phyloP scores from a whole-genome alignment of 345 rosid species.

The Eutrema yunnanense region DNA sequence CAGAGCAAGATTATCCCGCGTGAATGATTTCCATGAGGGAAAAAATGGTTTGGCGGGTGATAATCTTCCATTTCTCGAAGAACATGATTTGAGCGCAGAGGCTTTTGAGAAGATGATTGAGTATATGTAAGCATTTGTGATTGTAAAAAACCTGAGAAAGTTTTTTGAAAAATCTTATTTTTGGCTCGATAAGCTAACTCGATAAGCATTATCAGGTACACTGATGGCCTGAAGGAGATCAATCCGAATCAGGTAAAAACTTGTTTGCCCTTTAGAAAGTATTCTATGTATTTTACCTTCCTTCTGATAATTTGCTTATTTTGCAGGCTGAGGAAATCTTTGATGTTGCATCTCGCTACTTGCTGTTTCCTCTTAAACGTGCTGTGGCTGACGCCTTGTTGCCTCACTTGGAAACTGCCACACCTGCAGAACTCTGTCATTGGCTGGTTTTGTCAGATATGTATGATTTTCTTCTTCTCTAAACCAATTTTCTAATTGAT shows the following conservation, averaged over 20 bases:
- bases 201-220: conserved; percentile 63
- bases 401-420: conserved; percentile 73
- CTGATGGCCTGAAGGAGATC: conserved; percentile 80
- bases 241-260: conserved; percentile 67
- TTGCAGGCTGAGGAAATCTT: conserved; percentile 88
- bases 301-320: conserved; percentile 8
- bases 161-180: background rate
- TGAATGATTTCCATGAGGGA: conserved; percentile 68
- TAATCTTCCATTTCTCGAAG: conserved; percentile 69
- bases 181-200: conserved; percentile 8
- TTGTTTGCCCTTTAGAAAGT: background rate
- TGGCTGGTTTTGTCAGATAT: conserved; percentile 89
- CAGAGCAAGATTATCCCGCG: conserved; percentile 69
- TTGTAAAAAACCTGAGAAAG: background rate
- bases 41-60: conserved; percentile 36
- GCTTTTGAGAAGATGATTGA: conserved; percentile 89
- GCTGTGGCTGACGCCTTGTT: conserved; percentile 87
- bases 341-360: conserved; percentile 95
- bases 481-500: background rate
- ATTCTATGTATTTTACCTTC: background rate
- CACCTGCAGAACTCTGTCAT: conserved; percentile 83
- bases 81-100: conserved; percentile 75
- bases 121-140: conserved; percentile 62
- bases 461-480: conserved; percentile 38
- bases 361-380: conserved; percentile 90